These are phyloP conservation scores for Colletotrichum filicis DNA, from an alignment of 2,329 filamentous ascomycete species.

Conservation along the genomic window DNA sequence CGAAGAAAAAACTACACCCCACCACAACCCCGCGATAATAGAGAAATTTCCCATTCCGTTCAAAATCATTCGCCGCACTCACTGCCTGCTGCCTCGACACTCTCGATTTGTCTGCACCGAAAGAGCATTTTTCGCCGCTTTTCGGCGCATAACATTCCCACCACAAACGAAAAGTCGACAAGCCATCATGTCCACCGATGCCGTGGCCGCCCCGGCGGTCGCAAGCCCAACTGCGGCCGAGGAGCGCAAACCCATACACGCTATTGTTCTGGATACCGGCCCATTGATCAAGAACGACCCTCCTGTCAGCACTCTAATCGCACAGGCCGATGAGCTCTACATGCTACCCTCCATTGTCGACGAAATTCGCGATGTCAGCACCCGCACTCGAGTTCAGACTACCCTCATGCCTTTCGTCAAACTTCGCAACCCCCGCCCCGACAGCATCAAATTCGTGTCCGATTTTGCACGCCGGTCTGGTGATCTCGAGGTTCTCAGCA, in stretches of 20 bases:
- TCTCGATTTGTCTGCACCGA: background rate
- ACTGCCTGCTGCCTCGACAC: background rate
- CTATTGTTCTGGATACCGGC: slow-evolving; percentile 88
- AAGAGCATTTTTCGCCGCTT: background rate
- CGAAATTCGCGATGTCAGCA: slow-evolving; percentile 89
- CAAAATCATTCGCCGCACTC: slow-evolving; percentile 30
- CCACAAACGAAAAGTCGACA: background rate
- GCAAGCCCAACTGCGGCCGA: slow-evolving; percentile 22
- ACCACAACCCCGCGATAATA: slow-evolving; percentile 36
- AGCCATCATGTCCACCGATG: slow-evolving; percentile 26
- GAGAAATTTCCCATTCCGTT: slow-evolving; percentile 33
- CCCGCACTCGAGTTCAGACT: slow-evolving; percentile 83
- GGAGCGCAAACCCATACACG: slow-evolving; percentile 76
- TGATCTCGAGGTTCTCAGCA: slow-evolving; percentile 87
- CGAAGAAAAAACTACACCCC: slow-evolving; percentile 22
- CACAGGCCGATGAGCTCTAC: slow-evolving; percentile 79
- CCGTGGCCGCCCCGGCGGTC: slow-evolving; percentile 12
- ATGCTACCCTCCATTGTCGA: slow-evolving; percentile 87
- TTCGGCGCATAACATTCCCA: background rate
- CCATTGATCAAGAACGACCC: slow-evolving; percentile 95
- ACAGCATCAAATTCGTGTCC: slow-evolving; percentile 81
- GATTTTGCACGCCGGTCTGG: slow-evolving; percentile 92
- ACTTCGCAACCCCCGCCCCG: slow-evolving; percentile 77
- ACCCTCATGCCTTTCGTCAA: slow-evolving; percentile 87
- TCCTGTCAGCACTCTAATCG: slow-evolving; percentile 82